phyloP scores from a whole-genome alignment of 768 basidiomycete species.

The Mycena leptocephala region DNA sequence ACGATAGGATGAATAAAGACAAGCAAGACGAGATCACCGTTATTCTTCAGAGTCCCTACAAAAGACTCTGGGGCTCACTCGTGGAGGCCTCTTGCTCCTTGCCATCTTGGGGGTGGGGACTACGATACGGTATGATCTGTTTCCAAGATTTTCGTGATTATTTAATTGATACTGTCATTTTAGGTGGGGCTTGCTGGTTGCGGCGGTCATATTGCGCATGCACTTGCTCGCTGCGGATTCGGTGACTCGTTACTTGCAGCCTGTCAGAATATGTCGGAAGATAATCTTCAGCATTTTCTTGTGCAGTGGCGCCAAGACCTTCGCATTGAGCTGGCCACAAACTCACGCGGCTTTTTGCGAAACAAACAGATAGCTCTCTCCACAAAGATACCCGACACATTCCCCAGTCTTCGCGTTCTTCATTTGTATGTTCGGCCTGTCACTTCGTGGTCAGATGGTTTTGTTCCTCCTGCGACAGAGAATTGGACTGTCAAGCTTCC shows the following conservation, averaged over 20 bases:
- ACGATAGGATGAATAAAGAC: slow-evolving; percentile 60
- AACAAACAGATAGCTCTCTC: background rate
- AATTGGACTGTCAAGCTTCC: slow-evolving; percentile 19
- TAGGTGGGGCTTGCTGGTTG: slow-evolving; percentile 54
- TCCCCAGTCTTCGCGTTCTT: slow-evolving; percentile 21
- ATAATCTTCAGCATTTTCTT: slow-evolving; percentile 18
- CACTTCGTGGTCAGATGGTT: slow-evolving; percentile 26
- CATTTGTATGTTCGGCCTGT: slow-evolving; percentile 7
- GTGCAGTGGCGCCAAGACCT: slow-evolving; percentile 20
- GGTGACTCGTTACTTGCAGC: slow-evolving; percentile 67
- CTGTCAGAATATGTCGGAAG: slow-evolving; percentile 32
- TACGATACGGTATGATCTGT: slow-evolving; percentile 45
- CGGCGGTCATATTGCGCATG: slow-evolving; percentile 69
- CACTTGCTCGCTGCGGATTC: slow-evolving; percentile 72
- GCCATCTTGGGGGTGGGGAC: slow-evolving; percentile 54
- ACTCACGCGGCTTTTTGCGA: slow-evolving; percentile 20
- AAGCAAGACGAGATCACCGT: slow-evolving; percentile 56
- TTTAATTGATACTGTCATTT: background rate
- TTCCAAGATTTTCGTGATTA: no score
- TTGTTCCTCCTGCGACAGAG: background rate
- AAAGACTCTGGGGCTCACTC: slow-evolving; percentile 40
- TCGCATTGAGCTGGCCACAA: slow-evolving; percentile 26
- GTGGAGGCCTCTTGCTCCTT: slow-evolving; percentile 50
- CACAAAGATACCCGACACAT: slow-evolving; percentile 5
- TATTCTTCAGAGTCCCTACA: slow-evolving; percentile 37